These are phyloP conservation scores for Elsinoe perseae DNA, from an alignment of 2,329 filamentous ascomycete species.

Conservation along the genomic window DNA sequence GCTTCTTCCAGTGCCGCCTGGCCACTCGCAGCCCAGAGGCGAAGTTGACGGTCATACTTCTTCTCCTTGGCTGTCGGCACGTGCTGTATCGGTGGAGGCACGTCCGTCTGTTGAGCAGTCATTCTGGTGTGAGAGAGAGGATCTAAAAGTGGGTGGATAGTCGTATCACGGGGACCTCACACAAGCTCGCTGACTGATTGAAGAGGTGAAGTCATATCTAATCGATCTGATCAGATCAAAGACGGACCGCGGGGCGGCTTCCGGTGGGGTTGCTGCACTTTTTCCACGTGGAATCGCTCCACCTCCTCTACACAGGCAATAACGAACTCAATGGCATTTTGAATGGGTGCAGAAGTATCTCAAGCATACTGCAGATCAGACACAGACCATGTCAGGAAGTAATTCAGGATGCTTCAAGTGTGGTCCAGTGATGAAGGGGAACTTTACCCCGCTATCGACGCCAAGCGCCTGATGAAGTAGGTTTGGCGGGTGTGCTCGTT, in stretches of 20 bases:
- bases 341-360: no score
- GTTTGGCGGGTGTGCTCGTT: slow-evolving; percentile 8
- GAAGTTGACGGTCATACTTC: slow-evolving; percentile 90
- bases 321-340: background rate
- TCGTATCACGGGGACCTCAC: background rate
- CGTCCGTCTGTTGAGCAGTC: slow-evolving; percentile 23
- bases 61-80: slow-evolving; percentile 52
- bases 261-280: slow-evolving; percentile 6
- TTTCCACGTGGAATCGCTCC: background rate
- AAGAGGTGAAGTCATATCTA: slow-evolving; percentile 9
- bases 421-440: background rate
- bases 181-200: background rate
- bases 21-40: slow-evolving; percentile 88
- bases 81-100: slow-evolving; percentile 42
- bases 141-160: background rate
- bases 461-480: background rate
- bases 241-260: background rate
- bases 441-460: background rate
- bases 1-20: slow-evolving; percentile 86
- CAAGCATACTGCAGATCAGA: no score
- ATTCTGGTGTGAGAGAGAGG: slow-evolving; percentile 16
- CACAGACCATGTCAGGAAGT: no score
- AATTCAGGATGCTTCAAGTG: background rate
- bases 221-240: background rate
- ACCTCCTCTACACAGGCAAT: background rate